A percentile compares a stretch with the other conserved stretches of the same genome.
These are phyloP conservation scores for Kernera saxatilis DNA, from an alignment of 345 rosid species.

Conservation along the genomic window DNA sequence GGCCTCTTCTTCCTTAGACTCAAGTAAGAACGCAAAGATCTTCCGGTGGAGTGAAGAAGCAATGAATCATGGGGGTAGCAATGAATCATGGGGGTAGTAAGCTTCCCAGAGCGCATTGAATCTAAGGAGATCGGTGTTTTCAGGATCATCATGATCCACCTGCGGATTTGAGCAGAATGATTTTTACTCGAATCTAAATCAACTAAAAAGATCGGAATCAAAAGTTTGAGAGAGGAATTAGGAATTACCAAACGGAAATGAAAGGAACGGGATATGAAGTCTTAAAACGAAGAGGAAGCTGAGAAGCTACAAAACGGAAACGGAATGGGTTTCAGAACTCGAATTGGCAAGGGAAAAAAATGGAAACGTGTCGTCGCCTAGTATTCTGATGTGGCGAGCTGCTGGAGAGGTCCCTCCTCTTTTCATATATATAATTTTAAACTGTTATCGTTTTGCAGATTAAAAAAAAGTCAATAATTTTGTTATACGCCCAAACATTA, in stretches of 20 bases:
- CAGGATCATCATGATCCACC: slow-evolving; percentile 81
- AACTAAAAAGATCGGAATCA: neutral
- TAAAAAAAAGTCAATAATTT: neutral
- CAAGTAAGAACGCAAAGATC: slow-evolving; percentile 56
- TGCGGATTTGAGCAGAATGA: slow-evolving; percentile 17
- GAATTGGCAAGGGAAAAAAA: too few species aligned
- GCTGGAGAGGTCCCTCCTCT: too few species aligned
- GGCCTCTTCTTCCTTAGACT: slow-evolving; percentile 60
- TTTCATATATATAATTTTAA: too few species aligned
- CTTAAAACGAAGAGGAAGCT: too few species aligned
- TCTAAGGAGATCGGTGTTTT: slow-evolving; percentile 57
- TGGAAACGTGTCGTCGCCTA: too few species aligned
- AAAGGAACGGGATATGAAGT: too few species aligned
- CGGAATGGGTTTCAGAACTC: too few species aligned
- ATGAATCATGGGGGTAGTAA: slow-evolving; percentile 55
- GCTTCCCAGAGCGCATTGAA: slow-evolving; percentile 93
- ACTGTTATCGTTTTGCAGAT: neutral
- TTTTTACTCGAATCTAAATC: neutral
- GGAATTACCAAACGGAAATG: slow-evolving; percentile 56
- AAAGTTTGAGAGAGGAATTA: neutral
- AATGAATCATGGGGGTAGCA: too few species aligned
- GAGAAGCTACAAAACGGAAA: too few species aligned
- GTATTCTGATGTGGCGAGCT: too few species aligned
- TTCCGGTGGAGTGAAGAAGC: slow-evolving; percentile 76
- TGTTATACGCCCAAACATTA: neutral